Conservation (phyloP, 169 alveolate species). For the Plasmodium blacklocki region DNA sequence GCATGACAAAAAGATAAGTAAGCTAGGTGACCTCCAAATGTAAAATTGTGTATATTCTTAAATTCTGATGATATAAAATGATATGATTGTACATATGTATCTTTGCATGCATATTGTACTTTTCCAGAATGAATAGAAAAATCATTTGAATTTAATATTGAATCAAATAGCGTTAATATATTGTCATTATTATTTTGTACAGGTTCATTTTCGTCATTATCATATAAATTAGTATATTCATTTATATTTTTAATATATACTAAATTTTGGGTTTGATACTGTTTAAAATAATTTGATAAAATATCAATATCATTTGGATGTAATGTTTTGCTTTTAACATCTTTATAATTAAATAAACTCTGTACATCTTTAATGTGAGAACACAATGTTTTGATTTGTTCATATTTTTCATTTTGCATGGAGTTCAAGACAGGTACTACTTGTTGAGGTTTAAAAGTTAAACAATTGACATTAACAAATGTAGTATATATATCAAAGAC, state of each 20-base stretch:
- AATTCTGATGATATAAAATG: conserved; percentile 61
- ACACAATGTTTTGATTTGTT: conserved; percentile 22
- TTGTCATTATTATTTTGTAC: background rate
- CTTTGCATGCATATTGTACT: conserved; percentile 26
- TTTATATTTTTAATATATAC: conserved; percentile 7
- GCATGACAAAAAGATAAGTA: conserved; percentile 68
- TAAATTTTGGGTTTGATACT: background rate
- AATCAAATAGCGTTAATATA: conserved; percentile 15
- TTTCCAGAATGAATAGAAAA: conserved; percentile 43
- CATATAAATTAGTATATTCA: conserved; percentile 32
- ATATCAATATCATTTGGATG: conserved; percentile 30
- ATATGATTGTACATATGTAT: conserved; percentile 46
- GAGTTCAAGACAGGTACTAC: conserved; percentile 22
- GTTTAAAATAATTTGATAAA: conserved; percentile 49
- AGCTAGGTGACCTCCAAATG: conserved; percentile 67
- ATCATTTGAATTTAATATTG: conserved; percentile 13
- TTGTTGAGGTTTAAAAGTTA: conserved; percentile 62
- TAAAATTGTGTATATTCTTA: conserved; percentile 64
- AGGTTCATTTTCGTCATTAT: conserved; percentile 13
- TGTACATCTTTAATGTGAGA: conserved; percentile 45
- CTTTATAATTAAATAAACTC: conserved; percentile 62
- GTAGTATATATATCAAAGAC: conserved; percentile 69
- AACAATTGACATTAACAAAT: conserved; percentile 49
- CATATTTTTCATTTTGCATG: conserved; percentile 18
- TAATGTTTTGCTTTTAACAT: conserved; percentile 28